Evolutionary conservation across 1,284 basidiomycete species (phyloP).

Genomic region (Phlebopus sp.): DNA sequence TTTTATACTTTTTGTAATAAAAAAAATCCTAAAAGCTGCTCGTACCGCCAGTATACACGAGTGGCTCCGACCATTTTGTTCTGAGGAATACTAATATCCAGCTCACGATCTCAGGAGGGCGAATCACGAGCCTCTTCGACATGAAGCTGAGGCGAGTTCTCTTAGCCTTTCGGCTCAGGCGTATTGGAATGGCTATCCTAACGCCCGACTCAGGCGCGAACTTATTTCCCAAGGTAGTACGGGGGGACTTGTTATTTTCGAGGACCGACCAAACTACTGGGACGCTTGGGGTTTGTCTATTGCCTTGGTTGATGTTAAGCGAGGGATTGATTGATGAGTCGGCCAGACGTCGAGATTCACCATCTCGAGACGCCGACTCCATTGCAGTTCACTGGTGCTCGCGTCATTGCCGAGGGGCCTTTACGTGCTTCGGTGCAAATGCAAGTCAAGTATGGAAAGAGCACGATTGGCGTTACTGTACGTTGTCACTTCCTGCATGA

Average conservation of each 20-base stretch:
- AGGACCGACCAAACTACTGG: conserved; percentile 86
- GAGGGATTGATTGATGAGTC: background rate
- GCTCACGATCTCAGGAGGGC: conserved; percentile 74
- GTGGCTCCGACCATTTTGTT: conserved; percentile 64
- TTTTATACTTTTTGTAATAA: too few relatives aligned
- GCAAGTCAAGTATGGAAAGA: conserved; percentile 74
- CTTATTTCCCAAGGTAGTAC: conserved; percentile 72
- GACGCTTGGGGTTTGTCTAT: conserved; percentile 79
- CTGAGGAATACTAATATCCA: conserved; percentile 70
- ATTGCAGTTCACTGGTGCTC: conserved; percentile 72
- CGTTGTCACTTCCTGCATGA: conserved; percentile 25
- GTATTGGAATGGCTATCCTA: background rate
- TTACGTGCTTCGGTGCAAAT: conserved; percentile 74
- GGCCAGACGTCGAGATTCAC: conserved; percentile 89
- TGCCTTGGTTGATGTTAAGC: background rate
- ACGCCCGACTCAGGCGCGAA: conserved; percentile 60
- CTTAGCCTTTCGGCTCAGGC: conserved; percentile 7
- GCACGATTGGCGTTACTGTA: conserved; percentile 72
- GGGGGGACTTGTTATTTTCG: conserved; percentile 87
- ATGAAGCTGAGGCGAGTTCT: conserved; percentile 59
- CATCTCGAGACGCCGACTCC: conserved; percentile 84
- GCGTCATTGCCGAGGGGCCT: conserved; percentile 77
- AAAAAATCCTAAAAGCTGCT: too few relatives aligned
- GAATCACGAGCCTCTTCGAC: conserved; percentile 83
- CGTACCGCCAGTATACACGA: conserved; percentile 53